Conservation (phyloP, 2,329 filamentous ascomycete genomes). For the Macrophomina phaseolina region DNA sequence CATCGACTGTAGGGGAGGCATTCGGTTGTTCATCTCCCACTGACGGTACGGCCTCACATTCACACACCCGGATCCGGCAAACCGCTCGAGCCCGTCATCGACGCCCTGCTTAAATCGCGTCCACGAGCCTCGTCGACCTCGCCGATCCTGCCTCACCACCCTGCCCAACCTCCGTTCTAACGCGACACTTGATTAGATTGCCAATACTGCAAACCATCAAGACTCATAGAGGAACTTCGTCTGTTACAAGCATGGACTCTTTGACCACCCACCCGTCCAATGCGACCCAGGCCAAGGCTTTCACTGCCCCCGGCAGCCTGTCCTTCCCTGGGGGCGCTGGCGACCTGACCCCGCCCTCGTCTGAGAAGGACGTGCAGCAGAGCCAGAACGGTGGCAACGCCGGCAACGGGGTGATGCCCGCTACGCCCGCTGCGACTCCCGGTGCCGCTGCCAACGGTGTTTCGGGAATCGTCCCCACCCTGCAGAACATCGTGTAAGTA, state of each 20-base stretch:
- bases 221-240: background rate
- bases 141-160: slow-evolving; percentile 14
- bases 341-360: slow-evolving; percentile 78
- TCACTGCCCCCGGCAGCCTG: slow-evolving; percentile 89
- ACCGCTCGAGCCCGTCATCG: slow-evolving; percentile 17
- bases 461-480: slow-evolving; percentile 87
- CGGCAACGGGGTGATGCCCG: slow-evolving; percentile 73
- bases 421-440: slow-evolving; percentile 90
- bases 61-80: slow-evolving; percentile 28
- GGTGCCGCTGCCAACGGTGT: slow-evolving; percentile 75
- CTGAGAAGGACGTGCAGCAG: slow-evolving; percentile 68
- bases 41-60: slow-evolving; percentile 56
- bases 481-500: slow-evolving; percentile 80
- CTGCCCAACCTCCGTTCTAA: slow-evolving; percentile 3
- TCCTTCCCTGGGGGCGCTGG: slow-evolving; percentile 83
- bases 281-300: slow-evolving; percentile 88
- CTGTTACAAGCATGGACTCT: slow-evolving; percentile 72
- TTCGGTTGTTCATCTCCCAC: slow-evolving; percentile 97
- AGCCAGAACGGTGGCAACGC: slow-evolving; percentile 56
- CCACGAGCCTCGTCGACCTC: slow-evolving; percentile 3
- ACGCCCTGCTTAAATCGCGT: slow-evolving; percentile 13
- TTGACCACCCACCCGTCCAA: slow-evolving; percentile 91
- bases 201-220: slow-evolving; percentile 5
- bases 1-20: slow-evolving; percentile 81
- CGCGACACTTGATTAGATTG: slow-evolving; percentile 16